phyloP scores from a whole-genome alignment of 2,329 filamentous ascomycete species.

The Phialophora chinensis region DNA sequence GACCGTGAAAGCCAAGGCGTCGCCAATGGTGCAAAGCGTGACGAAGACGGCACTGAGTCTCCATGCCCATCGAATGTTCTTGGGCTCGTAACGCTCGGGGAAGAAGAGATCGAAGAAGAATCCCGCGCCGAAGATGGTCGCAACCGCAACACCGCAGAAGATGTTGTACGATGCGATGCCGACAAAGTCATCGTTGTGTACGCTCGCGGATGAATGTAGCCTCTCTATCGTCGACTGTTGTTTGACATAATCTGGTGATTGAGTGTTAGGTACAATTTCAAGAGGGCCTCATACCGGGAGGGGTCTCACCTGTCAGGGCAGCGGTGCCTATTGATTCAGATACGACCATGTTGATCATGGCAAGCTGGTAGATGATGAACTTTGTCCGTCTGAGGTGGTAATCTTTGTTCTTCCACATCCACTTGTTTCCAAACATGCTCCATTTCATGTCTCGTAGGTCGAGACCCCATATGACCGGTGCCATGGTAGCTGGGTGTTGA shows the following conservation, averaged over 20 bases:
- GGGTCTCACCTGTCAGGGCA: conserved; percentile 56
- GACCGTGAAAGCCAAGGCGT: conserved; percentile 58
- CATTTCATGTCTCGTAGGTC: conserved; percentile 64
- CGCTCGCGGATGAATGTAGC: conserved; percentile 48
- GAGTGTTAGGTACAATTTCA: conserved; percentile 9
- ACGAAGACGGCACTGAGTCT: conserved; percentile 58
- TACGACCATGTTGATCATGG: conserved; percentile 63
- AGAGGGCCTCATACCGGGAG: neutral
- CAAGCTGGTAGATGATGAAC: conserved; percentile 65
- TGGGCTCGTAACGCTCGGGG: conserved; percentile 60
- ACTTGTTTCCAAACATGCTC: conserved; percentile 62
- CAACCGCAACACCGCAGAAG: conserved; percentile 63
- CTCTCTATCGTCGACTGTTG: conserved; percentile 57
- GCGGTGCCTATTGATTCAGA: conserved; percentile 64
- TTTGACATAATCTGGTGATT: conserved; percentile 58
- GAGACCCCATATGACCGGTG: conserved; percentile 63
- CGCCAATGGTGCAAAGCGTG: conserved; percentile 54
- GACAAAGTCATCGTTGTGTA: conserved; percentile 63
- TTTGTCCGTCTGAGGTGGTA: conserved; percentile 64
- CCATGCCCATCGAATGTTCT: conserved; percentile 60
- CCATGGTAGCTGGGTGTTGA: conserved; percentile 30
- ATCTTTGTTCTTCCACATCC: conserved; percentile 61
- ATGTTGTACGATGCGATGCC: conserved; percentile 64
- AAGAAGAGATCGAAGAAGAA: conserved; percentile 70
- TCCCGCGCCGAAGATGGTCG: conserved; percentile 63